These are phyloP conservation scores for Cyclotella cryptica DNA, from an alignment of 108 stramenopile species.

Conservation along the genomic window DNA sequence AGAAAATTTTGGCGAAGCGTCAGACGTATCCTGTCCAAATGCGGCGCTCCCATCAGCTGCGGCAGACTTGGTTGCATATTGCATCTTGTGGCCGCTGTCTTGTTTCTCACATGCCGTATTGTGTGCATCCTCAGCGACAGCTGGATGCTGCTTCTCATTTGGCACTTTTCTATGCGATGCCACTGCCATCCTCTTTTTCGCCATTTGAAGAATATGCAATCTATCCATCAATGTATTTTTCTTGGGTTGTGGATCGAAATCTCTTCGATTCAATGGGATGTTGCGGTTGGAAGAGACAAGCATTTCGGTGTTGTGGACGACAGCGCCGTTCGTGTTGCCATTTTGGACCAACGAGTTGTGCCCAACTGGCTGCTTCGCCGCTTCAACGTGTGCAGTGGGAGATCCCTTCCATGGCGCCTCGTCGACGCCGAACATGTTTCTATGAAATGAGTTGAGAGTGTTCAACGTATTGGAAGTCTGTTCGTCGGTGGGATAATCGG, in stretches of 20 bases:
- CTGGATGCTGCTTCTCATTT: too few relatives aligned
- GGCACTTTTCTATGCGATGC: not conserved
- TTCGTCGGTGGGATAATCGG: conserved; percentile 25
- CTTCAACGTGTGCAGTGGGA: not conserved
- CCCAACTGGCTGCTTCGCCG: not conserved
- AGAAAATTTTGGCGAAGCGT: too few relatives aligned
- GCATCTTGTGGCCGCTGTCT: too few relatives aligned
- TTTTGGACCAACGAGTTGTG: not conserved
- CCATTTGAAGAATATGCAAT: conserved; percentile 14
- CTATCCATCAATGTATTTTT: not conserved
- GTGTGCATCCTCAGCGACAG: too few relatives aligned
- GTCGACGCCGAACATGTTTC: conserved; percentile 9
- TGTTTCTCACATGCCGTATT: too few relatives aligned
- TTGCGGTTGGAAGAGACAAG: not conserved
- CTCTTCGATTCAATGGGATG: not conserved
- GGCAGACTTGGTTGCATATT: too few relatives aligned
- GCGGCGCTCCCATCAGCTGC: too few relatives aligned
- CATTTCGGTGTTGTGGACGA: not conserved
- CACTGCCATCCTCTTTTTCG: conserved; percentile 7
- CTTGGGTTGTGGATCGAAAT: not conserved
- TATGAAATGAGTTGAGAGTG: not conserved
- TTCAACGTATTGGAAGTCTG: conserved; percentile 17
- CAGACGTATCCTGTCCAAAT: too few relatives aligned
- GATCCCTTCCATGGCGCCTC: not conserved
- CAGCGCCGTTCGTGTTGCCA: not conserved